Conservation (phyloP, 1,284 basidiomycete genomes). For the Sporisorium graminicola region DNA sequence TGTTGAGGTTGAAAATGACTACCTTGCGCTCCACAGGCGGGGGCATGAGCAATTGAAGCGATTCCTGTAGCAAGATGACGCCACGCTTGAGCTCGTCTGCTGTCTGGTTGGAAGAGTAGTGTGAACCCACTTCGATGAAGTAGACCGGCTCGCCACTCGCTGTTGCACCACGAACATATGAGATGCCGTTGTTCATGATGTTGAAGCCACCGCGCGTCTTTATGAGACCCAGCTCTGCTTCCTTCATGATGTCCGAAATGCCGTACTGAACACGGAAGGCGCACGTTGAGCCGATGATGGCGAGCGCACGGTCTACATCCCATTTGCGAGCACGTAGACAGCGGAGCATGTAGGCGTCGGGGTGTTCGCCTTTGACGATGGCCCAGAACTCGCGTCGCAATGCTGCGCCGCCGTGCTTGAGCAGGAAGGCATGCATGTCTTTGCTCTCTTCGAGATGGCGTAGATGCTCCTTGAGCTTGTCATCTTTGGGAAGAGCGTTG, state of each 20-base stretch:
- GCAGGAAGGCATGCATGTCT: constrained; percentile 62
- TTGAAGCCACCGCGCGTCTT: constrained; percentile 60
- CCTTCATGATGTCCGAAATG: constrained; percentile 51
- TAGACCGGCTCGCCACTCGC: constrained; percentile 60
- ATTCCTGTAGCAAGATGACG: constrained; percentile 61
- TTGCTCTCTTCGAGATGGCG: constrained; percentile 62
- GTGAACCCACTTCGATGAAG: constrained; percentile 63
- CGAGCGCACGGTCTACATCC: constrained; percentile 60
- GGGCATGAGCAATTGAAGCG: constrained; percentile 57
- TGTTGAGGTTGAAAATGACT: constrained; percentile 66
- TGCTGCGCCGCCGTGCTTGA: constrained; percentile 56
- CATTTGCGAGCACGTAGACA: constrained; percentile 70
- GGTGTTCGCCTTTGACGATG: constrained; percentile 64
- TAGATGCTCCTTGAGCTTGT: constrained; percentile 62
- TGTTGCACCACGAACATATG: constrained; percentile 58
- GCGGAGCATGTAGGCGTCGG: constrained; percentile 67
- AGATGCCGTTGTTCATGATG: constrained; percentile 61
- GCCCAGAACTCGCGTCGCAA: constrained; percentile 63
- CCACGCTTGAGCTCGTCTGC: constrained; percentile 61
- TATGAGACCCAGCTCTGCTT: constrained; percentile 53
- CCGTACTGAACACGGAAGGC: constrained; percentile 52
- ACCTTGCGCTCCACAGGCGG: constrained; percentile 64
- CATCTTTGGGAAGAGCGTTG: constrained; percentile 47
- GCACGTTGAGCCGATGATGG: constrained; percentile 59
- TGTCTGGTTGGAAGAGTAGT: constrained; percentile 63